Evolutionary conservation across 495 filamentous ascomycete species (phyloP), one percentile per base, ranked within the genome.

Genomic region (Trichoderma asperelloides): DNA sequence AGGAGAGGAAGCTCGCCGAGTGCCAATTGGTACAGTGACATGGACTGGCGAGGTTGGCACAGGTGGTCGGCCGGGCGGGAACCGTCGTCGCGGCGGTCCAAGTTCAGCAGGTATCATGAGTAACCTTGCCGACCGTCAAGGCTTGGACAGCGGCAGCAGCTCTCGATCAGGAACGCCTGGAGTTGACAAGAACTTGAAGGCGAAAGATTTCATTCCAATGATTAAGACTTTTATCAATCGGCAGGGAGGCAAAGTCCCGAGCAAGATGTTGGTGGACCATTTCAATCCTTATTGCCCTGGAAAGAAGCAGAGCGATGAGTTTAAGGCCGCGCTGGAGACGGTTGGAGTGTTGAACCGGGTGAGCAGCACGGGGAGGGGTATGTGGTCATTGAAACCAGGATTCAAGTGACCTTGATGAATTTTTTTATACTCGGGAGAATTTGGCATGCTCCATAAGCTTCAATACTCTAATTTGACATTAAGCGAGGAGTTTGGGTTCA

Each of bases 1-100:
- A 28, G 86, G 85, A 43, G 86, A 92, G 75, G 81, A 84, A 12
- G 92, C 92, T 2, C 82, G 85, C 25, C 82, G 79, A 3, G 80
- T 92, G 1, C 89, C 89, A 0, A 87, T 94, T 62, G 95, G 94
- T 45, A 90, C 89, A 0, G 90, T 94, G 16, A 98, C 95, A 2
- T 98, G 95, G 95, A 98, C 95, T 0, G 95, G 95, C 12, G 81
- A 86, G 66, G 84, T 88, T 55, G 95, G 95, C 9, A 80, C 87
- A 40, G 89, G 86, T 3, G 94, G 94, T 27, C 74, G 80, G 4
- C 84, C 84, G 2, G 62, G 63, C 13, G 78, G 78, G 33, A 70
- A 73, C 23, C 75, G 79, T 27, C 76, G 78, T 0, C 75, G 71
- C 25, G 70, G 74, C 5, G 81, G 79, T 5, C 79, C 81, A 9